phyloP scores from a whole-genome alignment of 148 eudicot genomes.

The Cornus controversa region DNA sequence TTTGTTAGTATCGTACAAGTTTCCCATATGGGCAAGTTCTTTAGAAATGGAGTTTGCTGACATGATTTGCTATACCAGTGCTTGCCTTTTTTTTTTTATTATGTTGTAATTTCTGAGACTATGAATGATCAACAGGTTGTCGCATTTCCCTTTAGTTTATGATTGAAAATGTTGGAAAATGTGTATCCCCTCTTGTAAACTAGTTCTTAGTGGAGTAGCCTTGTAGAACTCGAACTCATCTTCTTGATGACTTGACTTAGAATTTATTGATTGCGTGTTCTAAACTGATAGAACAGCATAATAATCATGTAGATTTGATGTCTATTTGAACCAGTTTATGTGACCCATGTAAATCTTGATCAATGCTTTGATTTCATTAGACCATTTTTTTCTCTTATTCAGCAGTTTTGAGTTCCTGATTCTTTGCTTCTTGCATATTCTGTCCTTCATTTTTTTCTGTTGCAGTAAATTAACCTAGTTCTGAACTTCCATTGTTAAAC shows the following conservation, averaged over 20 bases:
- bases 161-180: neutral
- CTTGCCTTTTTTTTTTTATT: no score
- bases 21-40: no score
- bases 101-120: neutral
- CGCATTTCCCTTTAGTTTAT: neutral
- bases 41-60: no score
- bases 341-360: neutral
- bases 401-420: neutral
- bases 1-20: no score
- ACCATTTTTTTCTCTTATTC: neutral
- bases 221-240: neutral
- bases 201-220: neutral
- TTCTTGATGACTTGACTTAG: neutral
- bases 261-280: neutral
- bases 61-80: neutral
- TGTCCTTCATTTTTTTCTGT: neutral
- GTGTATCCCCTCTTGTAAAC: neutral
- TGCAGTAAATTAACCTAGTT: conserved; percentile 8
- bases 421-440: neutral
- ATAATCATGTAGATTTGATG: neutral
- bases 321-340: neutral
- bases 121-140: no score
- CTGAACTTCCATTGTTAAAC: conserved; percentile 18
- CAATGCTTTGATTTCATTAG: neutral
- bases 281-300: neutral